These are phyloP conservation scores for Chlorella sp. DNA, from an alignment of 139 green algal species.

Conservation along the genomic window DNA sequence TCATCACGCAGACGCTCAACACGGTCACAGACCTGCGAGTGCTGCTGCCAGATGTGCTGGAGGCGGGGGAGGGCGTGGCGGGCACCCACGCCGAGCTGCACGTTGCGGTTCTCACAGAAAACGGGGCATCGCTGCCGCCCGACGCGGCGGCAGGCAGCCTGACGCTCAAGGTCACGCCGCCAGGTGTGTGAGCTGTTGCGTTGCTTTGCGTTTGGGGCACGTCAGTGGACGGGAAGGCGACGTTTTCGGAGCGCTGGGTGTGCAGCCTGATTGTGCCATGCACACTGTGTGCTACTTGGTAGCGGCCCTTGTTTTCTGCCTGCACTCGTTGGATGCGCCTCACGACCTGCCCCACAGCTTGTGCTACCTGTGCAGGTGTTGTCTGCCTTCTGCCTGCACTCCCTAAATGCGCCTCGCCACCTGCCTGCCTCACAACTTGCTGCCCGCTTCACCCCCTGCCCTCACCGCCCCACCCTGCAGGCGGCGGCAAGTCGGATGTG, in stretches of 20 bases:
- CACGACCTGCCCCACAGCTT: too few species aligned
- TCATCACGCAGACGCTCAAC: conserved; percentile 52
- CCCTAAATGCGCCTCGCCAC: too few species aligned
- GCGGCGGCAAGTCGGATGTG: background rate
- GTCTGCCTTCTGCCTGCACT: background rate
- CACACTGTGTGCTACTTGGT: background rate
- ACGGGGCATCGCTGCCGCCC: conserved; percentile 36
- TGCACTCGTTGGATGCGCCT: too few species aligned
- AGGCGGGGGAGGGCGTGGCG: conserved; percentile 8
- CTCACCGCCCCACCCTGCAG: background rate
- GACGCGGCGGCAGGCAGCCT: conserved; percentile 38
- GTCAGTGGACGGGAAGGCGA: background rate
- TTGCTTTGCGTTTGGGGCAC: too few species aligned
- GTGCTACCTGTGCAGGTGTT: background rate
- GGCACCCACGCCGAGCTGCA: conserved; percentile 21
- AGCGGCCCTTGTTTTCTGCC: background rate
- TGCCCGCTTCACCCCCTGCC: background rate
- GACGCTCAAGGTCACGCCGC: conserved; percentile 38
- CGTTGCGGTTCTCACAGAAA: conserved; percentile 35
- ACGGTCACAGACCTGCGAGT: conserved; percentile 38
- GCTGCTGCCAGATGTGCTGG: conserved; percentile 29
- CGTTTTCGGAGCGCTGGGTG: background rate
- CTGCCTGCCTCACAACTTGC: too few species aligned
- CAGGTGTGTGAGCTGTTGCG: background rate
- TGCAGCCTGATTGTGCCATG: background rate